These are phyloP conservation scores for Helminthosporium solani DNA, from an alignment of 2,329 filamentous ascomycete genomes.

Conservation along the genomic window DNA sequence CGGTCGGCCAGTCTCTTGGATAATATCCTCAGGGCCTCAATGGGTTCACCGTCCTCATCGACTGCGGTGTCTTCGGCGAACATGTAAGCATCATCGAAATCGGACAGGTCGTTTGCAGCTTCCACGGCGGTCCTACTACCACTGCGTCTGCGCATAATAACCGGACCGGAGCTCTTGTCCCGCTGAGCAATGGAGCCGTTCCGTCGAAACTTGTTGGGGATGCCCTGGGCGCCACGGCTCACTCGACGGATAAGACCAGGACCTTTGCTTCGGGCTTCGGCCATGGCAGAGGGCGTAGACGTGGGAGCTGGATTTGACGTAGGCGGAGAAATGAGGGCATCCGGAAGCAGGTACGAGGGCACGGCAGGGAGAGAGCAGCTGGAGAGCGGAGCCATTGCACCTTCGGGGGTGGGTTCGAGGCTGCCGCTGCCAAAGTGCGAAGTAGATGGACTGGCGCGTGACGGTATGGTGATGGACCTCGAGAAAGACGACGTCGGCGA, in stretches of 20 bases:
- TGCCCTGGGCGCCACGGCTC: slow-evolving; percentile 75
- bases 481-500: slow-evolving; percentile 36
- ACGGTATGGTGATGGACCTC: slow-evolving; percentile 38
- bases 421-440: slow-evolving; percentile 59
- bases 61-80: slow-evolving; percentile 54
- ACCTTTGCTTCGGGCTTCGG: slow-evolving; percentile 61
- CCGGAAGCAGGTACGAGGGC: slow-evolving; percentile 68
- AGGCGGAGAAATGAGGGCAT: slow-evolving; percentile 64
- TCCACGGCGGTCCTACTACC: slow-evolving; percentile 76
- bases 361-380: slow-evolving; percentile 49
- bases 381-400: slow-evolving; percentile 54
- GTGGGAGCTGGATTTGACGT: slow-evolving; percentile 48
- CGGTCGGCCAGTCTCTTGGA: slow-evolving; percentile 30
- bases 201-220: slow-evolving; percentile 68
- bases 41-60: slow-evolving; percentile 43
- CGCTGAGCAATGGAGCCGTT: slow-evolving; percentile 74
- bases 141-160: slow-evolving; percentile 82
- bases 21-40: slow-evolving; percentile 47
- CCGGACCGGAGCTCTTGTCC: slow-evolving; percentile 85
- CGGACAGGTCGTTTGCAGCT: slow-evolving; percentile 49
- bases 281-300: slow-evolving; percentile 58
- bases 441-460: slow-evolving; percentile 44
- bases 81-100: slow-evolving; percentile 56
- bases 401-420: slow-evolving; percentile 67
- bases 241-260: slow-evolving; percentile 77